Evolutionary conservation across 1,284 basidiomycete genomes (phyloP), one percentile per base, ranked within the genome.

Genomic region (Ceratobasidium sp.): DNA sequence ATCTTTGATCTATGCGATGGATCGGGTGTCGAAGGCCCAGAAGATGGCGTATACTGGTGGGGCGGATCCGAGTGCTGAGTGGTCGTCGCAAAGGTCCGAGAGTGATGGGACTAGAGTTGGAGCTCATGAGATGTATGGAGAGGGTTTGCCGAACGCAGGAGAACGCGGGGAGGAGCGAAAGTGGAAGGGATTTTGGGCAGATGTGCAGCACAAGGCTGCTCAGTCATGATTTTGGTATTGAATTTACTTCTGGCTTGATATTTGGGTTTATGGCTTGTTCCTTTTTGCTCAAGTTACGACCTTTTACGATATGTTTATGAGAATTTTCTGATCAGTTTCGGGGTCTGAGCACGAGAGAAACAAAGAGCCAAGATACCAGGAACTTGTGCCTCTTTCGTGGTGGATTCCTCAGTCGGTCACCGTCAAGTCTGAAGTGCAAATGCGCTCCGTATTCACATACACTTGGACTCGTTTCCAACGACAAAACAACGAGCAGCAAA

Each of bases 121-220:
- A 3, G 30, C 18, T 21, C 6, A n/a, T 30, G 38, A 40, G 18
- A 25, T 3, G 16, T 21, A 6, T 42, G 23, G 9, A 33, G n/a
- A 56, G 14, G 64, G 64, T 12, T 28, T 56, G 11, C 51, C 51
- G 12, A 51, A 53, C 8, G 6, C 64, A 16, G 25, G 23, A 23
- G 30, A 49, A 23, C 42, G 23, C 6, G 51, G 51, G 16, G 49
- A 42, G 18, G 53, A 56, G 12, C 30, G 51, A 8, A 30, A 23
- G 33, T 75, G 72, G 73, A 66, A 54, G 51, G 59, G 70, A 12
- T 74, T 75, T 59, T 75, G 73, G 74, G 48, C 70, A 21, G 60
- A 72, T 7, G 74, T 75, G 28, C 69, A 75, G 1, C 49, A 69
- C 5, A 64, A 67, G 46, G 72, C 74, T 18, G 48, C 59, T 2